Evolutionary conservation across 225 moss, liverwort and hornwort genomes (phyloP).

Genomic region (Bryum argenteum): DNA sequence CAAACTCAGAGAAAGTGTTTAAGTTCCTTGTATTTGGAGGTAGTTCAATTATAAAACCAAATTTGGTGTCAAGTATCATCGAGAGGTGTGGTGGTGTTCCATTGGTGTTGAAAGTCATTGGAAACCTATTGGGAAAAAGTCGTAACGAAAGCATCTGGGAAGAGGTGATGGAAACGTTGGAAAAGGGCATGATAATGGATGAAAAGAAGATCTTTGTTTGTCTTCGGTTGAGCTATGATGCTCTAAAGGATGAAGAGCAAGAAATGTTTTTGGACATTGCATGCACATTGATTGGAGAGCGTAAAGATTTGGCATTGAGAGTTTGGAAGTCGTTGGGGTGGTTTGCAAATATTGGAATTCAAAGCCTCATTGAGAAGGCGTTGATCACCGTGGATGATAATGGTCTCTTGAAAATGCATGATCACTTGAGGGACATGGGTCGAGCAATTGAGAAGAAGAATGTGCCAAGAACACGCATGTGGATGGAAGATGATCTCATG

Average conservation of each 20-base stretch:
- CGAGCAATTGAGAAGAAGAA: too few species aligned
- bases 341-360: rapidly evolving
- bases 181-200: too few species aligned
- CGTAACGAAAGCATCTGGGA: too few species aligned
- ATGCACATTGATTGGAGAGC: rapidly evolving
- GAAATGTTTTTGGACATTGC: background rate
- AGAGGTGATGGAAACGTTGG: too few species aligned
- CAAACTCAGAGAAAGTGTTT: background rate
- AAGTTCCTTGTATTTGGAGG: background rate
- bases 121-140: background rate
- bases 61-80: background rate
- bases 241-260: background rate
- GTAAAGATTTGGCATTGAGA: background rate
- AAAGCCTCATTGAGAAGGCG: background rate
- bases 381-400: too few species aligned
- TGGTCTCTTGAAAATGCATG: too few species aligned
- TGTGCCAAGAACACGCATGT: too few species aligned
- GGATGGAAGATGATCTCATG: rapidly evolving
- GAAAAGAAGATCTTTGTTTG: background rate
- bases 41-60: background rate
- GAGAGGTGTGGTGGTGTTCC: background rate
- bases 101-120: slow-evolving; percentile 9
- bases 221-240: background rate
- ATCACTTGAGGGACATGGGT: too few species aligned
- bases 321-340: too few species aligned